Evolutionary conservation across 2,329 filamentous ascomycete species (phyloP).

Genomic region (Didymella keratinophila): DNA sequence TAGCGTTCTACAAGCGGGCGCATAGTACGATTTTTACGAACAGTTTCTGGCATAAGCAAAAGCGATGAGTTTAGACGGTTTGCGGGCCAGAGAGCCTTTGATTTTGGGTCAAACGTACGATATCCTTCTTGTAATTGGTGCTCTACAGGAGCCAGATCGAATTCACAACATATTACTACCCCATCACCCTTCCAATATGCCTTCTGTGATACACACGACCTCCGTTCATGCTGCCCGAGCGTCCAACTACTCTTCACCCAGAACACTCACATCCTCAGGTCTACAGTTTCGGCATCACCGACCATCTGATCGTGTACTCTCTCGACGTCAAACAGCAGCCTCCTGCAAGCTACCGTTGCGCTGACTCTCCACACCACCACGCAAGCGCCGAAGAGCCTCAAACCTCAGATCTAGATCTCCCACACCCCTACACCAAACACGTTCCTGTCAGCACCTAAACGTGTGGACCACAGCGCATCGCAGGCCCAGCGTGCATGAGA

Average conservation of each 20-base stretch:
- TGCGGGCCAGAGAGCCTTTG: constrained; percentile 8
- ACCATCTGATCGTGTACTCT: background rate
- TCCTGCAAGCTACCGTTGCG: background rate
- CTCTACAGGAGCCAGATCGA: background rate
- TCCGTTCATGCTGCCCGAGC: background rate
- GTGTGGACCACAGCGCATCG: constrained; percentile 15
- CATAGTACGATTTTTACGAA: constrained; percentile 18
- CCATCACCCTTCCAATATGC: background rate
- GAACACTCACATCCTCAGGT: background rate
- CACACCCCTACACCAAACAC: constrained; percentile 8
- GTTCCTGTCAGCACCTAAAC: constrained; percentile 21
- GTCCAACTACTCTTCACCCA: too few relatives aligned
- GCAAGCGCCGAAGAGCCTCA: constrained; percentile 1
- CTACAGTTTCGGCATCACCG: background rate
- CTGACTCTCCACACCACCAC: background rate
- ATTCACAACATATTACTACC: constrained; percentile 8
- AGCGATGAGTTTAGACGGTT: constrained; percentile 13
- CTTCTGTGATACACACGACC: background rate
- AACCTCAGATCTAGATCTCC: constrained; percentile 8
- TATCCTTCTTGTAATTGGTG: constrained; percentile 10
- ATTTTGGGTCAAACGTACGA: background rate
- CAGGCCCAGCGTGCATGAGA: constrained; percentile 12
- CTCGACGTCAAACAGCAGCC: background rate
- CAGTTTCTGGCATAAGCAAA: constrained; percentile 7
- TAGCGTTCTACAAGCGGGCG: constrained; percentile 11